These are phyloP conservation scores for Puccinia coronata DNA, from an alignment of 1,284 basidiomycete genomes.

Conservation along the genomic window DNA sequence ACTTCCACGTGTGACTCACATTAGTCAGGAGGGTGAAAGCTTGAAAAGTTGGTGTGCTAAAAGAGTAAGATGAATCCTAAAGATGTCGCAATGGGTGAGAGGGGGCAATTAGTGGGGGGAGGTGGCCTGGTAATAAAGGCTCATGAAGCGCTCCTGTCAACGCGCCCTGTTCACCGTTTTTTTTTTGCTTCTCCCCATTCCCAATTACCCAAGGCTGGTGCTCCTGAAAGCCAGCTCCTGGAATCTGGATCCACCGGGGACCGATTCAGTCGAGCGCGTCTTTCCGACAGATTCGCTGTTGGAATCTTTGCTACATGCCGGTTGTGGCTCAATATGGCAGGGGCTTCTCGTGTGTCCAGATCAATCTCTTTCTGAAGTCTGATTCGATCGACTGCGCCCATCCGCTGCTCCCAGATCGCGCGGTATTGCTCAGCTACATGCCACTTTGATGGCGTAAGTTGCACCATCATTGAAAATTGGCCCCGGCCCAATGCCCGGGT, in stretches of 20 bases:
- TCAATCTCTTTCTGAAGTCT: slow-evolving; percentile 8
- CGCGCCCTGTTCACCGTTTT: background rate
- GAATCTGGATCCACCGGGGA: slow-evolving; percentile 14
- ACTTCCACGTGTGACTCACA: background rate
- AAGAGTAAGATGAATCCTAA: background rate
- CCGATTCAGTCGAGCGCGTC: slow-evolving; percentile 16
- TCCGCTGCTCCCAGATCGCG: background rate
- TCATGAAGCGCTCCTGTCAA: slow-evolving; percentile 1
- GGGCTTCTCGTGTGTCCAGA: slow-evolving; percentile 11
- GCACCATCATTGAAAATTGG: too few relatives aligned
- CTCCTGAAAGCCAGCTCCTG: slow-evolving; percentile 10
- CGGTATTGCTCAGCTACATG: background rate
- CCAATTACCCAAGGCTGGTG: background rate
- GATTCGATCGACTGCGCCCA: slow-evolving; percentile 20
- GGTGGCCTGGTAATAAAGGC: background rate
- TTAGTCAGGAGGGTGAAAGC: background rate
- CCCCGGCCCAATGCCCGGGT: too few relatives aligned
- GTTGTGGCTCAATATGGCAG: slow-evolving; percentile 14
- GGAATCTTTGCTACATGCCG: background rate
- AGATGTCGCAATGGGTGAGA: background rate
- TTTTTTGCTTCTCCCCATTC: slow-evolving; percentile 6
- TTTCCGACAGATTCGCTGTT: slow-evolving; percentile 13
- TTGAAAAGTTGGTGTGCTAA: background rate
- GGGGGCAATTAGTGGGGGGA: background rate
- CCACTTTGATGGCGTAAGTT: background rate